A percentile compares a stretch with the other conserved stretches of the same genome.
These are phyloP conservation scores for Chalciporus piperatus DNA, from an alignment of 768 basidiomycete genomes.

Conservation along the genomic window DNA sequence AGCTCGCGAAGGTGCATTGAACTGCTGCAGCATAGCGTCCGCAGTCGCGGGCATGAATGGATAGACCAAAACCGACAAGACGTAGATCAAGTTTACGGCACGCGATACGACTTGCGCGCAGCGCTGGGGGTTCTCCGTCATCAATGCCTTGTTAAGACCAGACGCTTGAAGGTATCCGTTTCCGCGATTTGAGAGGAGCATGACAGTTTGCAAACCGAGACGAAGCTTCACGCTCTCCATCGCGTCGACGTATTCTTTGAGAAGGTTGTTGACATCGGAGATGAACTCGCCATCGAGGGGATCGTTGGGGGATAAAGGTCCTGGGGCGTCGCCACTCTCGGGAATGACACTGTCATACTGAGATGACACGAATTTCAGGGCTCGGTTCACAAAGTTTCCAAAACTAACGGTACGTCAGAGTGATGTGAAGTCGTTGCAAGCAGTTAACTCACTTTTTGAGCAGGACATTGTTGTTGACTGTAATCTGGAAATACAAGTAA, in stretches of 20 bases:
- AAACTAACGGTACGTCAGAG: slow-evolving; percentile 48
- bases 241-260: slow-evolving; percentile 77
- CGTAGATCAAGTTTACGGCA: slow-evolving; percentile 90
- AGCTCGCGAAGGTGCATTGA: slow-evolving; percentile 83
- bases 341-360: slow-evolving; percentile 82
- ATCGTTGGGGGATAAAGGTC: slow-evolving; percentile 68
- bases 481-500: slow-evolving; percentile 50
- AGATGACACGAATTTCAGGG: slow-evolving; percentile 86
- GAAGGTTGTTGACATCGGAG: slow-evolving; percentile 69
- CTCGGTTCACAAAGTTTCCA: slow-evolving; percentile 96
- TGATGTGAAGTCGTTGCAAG: not conserved
- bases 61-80: slow-evolving; percentile 78
- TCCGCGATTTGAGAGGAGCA: slow-evolving; percentile 84
- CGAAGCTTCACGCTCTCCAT: slow-evolving; percentile 94
- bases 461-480: slow-evolving; percentile 89
- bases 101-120: slow-evolving; percentile 90
- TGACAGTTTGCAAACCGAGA: slow-evolving; percentile 80
- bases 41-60: slow-evolving; percentile 97
- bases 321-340: slow-evolving; percentile 67
- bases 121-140: slow-evolving; percentile 74
- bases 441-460: slow-evolving; percentile 74
- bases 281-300: slow-evolving; percentile 72
- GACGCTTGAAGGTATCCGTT: slow-evolving; percentile 95
- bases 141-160: slow-evolving; percentile 85
- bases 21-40: slow-evolving; percentile 74